Conservation (phyloP, 306 rosid species). For the Begonia loranthoides region DNA sequence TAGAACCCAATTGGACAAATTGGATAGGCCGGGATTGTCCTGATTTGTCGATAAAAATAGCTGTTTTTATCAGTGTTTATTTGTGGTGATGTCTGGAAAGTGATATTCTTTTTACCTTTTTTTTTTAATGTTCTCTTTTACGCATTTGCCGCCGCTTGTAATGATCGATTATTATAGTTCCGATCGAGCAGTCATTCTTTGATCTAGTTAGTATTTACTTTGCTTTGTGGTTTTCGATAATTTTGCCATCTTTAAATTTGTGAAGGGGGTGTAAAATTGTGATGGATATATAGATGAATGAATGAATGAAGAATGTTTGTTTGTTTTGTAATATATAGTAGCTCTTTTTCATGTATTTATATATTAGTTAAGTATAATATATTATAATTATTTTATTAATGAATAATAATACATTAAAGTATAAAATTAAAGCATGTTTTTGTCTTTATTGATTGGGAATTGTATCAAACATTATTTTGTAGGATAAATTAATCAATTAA, state of each 20-base stretch:
- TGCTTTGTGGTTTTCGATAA: not conserved
- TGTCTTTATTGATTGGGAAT: too few species aligned
- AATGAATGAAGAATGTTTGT: too few species aligned
- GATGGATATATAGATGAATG: not conserved
- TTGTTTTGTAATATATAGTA: too few species aligned
- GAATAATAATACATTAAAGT: too few species aligned
- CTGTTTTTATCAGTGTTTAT: slow-evolving; percentile 36
- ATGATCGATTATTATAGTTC: too few species aligned
- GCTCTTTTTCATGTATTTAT: too few species aligned
- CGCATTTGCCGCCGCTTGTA: slow-evolving; percentile 8
- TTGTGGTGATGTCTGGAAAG: slow-evolving; percentile 63
- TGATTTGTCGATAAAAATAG: slow-evolving; percentile 40
- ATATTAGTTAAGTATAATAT: too few species aligned
- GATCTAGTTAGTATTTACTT: slow-evolving; percentile 1
- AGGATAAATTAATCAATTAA: too few species aligned
- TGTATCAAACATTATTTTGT: too few species aligned
- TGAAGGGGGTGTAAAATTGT: slow-evolving; percentile 11
- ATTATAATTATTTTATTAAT: too few species aligned
- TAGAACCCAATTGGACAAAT: slow-evolving; percentile 32
- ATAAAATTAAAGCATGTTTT: too few species aligned
- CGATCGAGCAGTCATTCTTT: slow-evolving; percentile 10
- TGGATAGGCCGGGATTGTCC: slow-evolving; percentile 31
- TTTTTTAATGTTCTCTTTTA: slow-evolving; percentile 10
- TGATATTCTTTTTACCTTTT: slow-evolving; percentile 30
- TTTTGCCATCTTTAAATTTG: not conserved